phyloP scores from a whole-genome alignment of 345 rosid species.

The Kandelia obovata region DNA sequence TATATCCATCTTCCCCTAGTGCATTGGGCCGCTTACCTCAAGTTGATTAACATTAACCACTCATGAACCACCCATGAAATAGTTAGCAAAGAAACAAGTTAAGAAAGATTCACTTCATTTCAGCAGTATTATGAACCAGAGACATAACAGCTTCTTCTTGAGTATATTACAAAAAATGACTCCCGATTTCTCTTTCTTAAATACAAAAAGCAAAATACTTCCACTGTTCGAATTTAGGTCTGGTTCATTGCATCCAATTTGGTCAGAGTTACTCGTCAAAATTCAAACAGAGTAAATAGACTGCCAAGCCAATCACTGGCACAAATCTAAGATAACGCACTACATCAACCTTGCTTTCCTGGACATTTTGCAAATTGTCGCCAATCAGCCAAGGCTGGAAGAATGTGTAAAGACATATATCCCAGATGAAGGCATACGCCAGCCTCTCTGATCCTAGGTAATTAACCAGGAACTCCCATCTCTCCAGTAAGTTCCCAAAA shows the following conservation, averaged over 20 bases:
- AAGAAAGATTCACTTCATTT: too few relatives aligned
- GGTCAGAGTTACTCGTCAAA: slow-evolving; percentile 35
- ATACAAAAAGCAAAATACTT: background rate
- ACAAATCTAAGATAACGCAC: slow-evolving; percentile 67
- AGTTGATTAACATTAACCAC: too few relatives aligned
- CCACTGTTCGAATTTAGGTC: background rate
- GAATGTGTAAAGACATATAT: slow-evolving; percentile 65
- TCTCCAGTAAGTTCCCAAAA: slow-evolving; percentile 57
- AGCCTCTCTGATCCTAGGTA: slow-evolving; percentile 85
- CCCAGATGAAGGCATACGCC: slow-evolving; percentile 92
- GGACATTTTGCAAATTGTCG: slow-evolving; percentile 65
- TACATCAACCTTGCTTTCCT: slow-evolving; percentile 43
- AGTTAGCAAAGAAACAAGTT: too few relatives aligned
- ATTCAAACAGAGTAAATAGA: slow-evolving; percentile 63
- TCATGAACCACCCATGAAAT: too few relatives aligned
- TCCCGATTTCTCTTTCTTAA: background rate
- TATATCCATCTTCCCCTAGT: too few relatives aligned
- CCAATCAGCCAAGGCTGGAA: slow-evolving; percentile 98
- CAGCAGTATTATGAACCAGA: too few relatives aligned
- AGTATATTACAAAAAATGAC: too few relatives aligned
- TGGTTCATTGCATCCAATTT: background rate
- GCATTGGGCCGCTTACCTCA: too few relatives aligned
- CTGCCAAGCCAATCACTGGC: slow-evolving; percentile 72
- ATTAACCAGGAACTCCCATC: slow-evolving; percentile 59
- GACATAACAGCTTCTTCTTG: too few relatives aligned